Conservation (phyloP, 768 basidiomycete genomes). For the Naganishia friedmannii region DNA sequence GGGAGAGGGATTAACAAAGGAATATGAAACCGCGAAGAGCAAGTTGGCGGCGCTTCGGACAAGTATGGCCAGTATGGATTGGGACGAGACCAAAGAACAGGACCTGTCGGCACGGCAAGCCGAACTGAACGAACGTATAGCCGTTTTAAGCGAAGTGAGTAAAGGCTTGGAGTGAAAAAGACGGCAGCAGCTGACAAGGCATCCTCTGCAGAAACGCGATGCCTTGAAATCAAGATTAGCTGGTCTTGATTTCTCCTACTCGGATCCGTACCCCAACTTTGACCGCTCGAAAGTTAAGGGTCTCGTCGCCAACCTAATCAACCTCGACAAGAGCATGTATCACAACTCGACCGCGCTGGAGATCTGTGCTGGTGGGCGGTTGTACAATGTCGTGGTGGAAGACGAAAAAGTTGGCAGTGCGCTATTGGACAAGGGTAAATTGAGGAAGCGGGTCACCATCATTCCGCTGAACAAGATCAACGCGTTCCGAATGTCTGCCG, state of each 20-base stretch:
- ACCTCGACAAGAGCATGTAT: constrained; percentile 66
- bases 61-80: constrained; percentile 64
- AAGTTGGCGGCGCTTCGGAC: constrained; percentile 61
- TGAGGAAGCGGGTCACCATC: constrained; percentile 85
- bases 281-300: constrained; percentile 85
- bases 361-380: constrained; percentile 79
- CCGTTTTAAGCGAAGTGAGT: constrained; percentile 64
- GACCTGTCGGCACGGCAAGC: constrained; percentile 58
- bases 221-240: constrained; percentile 64
- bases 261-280: constrained; percentile 71
- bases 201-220: constrained; percentile 43
- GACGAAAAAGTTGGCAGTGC: constrained; percentile 84
- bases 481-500: constrained; percentile 58
- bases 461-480: constrained; percentile 92
- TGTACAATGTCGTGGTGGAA: constrained; percentile 91
- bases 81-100: constrained; percentile 72
- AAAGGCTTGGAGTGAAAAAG: no score
- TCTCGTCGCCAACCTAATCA: constrained; percentile 81
- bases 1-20: constrained; percentile 64
- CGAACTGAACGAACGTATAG: constrained; percentile 60
- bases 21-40: constrained; percentile 57
- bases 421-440: constrained; percentile 69
- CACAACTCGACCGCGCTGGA: constrained; percentile 85
- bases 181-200: neutral
- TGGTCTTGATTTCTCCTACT: constrained; percentile 77